phyloP scores from a whole-genome alignment of 176 grass and related monocot species.

The Carex myosuroides region DNA sequence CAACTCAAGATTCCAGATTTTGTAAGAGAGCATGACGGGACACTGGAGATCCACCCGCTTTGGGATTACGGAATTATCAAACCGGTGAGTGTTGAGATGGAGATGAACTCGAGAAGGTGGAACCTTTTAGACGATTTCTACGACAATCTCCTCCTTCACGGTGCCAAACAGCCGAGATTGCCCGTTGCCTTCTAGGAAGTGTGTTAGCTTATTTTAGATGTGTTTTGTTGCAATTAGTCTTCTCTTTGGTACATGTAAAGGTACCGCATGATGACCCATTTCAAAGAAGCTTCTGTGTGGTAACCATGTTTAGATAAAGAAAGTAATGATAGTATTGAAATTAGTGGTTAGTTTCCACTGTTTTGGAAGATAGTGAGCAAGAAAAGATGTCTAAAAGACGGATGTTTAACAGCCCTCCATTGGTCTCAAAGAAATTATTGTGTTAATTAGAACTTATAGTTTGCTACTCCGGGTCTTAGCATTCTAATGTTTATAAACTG shows the following conservation, averaged over 20 bases:
- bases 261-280: too few relatives aligned
- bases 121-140: slow-evolving; percentile 17
- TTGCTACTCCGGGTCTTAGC: neutral
- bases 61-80: slow-evolving; percentile 64
- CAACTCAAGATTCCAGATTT: slow-evolving; percentile 63
- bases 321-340: neutral
- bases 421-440: neutral
- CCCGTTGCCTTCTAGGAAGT: neutral
- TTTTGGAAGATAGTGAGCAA: neutral
- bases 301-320: neutral
- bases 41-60: slow-evolving; percentile 78
- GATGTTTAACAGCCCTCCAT: neutral
- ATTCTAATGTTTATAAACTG: neutral
- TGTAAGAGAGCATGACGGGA: slow-evolving; percentile 55
- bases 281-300: neutral
- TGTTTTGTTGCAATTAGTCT: neutral
- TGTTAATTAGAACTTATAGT: neutral
- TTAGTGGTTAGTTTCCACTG: neutral
- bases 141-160: neutral
- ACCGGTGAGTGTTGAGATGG: neutral
- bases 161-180: neutral
- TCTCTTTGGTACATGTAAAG: neutral
- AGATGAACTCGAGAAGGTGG: slow-evolving; percentile 15
- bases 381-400: neutral
- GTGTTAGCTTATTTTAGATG: neutral